Evolutionary conservation across 352 stramenopile species (phyloP).

Genomic region (Phytophthora europaea): DNA sequence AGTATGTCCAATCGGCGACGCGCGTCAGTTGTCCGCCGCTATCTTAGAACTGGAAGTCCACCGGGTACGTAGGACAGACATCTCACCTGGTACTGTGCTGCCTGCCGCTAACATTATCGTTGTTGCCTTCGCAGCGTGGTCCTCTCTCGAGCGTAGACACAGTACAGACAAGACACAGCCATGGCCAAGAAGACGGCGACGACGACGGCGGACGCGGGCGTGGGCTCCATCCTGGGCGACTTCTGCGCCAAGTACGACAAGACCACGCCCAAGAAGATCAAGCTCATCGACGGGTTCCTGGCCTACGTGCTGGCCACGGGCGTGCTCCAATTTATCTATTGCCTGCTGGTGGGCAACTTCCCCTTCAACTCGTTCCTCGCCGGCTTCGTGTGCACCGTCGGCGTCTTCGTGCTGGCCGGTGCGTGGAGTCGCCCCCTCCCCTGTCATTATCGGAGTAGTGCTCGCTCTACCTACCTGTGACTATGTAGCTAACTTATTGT

Average conservation of each 20-base stretch:
- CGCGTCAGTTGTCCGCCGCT: not conserved
- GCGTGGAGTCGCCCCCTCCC: slow-evolving; percentile 11
- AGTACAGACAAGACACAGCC: slow-evolving; percentile 3
- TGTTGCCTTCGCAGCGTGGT: slow-evolving; percentile 14
- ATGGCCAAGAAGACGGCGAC: slow-evolving; percentile 48
- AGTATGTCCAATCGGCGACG: not conserved
- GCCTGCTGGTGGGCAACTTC: slow-evolving; percentile 89
- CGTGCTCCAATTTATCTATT: slow-evolving; percentile 94
- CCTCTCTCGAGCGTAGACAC: slow-evolving; percentile 15
- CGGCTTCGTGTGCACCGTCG: slow-evolving; percentile 91
- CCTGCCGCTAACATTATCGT: not conserved
- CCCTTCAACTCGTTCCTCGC: slow-evolving; percentile 95
- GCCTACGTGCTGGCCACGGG: slow-evolving; percentile 90
- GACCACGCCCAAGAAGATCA: slow-evolving; percentile 89
- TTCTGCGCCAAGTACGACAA: slow-evolving; percentile 84
- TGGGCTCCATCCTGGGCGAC: slow-evolving; percentile 69
- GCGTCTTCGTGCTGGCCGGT: slow-evolving; percentile 92
- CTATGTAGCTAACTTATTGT: not conserved
- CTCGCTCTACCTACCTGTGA: not conserved
- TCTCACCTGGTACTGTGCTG: not conserved
- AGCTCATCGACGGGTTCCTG: slow-evolving; percentile 93
- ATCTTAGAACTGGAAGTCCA: not conserved
- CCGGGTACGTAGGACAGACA: not conserved
- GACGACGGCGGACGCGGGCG: slow-evolving; percentile 37
- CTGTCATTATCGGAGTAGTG: not conserved